A percentile compares a stretch with the other conserved stretches of the same genome.
These are phyloP conservation scores for Amanita brunnescens DNA, from an alignment of 768 basidiomycete species.

Conservation along the genomic window DNA sequence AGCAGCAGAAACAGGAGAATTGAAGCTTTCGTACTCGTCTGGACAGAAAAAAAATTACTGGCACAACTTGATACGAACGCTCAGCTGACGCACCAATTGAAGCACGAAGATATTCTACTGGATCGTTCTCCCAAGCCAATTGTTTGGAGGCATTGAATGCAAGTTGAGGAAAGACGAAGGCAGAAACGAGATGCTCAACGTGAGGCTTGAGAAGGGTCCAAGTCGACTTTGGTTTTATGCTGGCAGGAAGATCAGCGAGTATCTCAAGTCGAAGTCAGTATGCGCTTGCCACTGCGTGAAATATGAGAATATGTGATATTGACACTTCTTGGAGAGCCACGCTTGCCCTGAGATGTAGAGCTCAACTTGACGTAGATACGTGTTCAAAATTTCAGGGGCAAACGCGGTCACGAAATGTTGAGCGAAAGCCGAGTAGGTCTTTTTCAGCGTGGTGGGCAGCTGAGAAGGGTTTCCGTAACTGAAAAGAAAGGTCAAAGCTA, in stretches of 20 bases:
- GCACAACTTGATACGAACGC: not conserved
- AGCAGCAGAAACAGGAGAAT: slow-evolving; percentile 69
- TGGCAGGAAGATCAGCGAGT: slow-evolving; percentile 18
- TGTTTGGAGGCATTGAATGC: slow-evolving; percentile 64
- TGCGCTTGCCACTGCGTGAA: slow-evolving; percentile 74
- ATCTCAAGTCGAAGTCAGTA: not conserved
- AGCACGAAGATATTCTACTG: slow-evolving; percentile 72
- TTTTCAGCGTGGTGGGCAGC: slow-evolving; percentile 62
- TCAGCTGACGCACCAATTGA: slow-evolving; percentile 47
- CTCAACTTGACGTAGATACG: slow-evolving; percentile 65
- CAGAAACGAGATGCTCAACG: slow-evolving; percentile 65
- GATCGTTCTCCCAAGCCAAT: slow-evolving; percentile 73
- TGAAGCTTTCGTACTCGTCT: slow-evolving; percentile 80
- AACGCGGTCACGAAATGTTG: slow-evolving; percentile 69
- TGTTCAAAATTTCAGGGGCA: slow-evolving; percentile 81
- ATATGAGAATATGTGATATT: slow-evolving; percentile 78
- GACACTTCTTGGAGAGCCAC: slow-evolving; percentile 79
- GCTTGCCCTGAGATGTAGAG: slow-evolving; percentile 63
- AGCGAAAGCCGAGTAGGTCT: slow-evolving; percentile 63
- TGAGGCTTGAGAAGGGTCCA: slow-evolving; percentile 86
- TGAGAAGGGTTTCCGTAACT: slow-evolving; percentile 87
- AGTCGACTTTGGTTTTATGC: slow-evolving; percentile 89
- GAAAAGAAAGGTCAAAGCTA: not conserved
- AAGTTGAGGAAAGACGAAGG: slow-evolving; percentile 81
- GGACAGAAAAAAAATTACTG: not conserved